Base-by-base conservation (phyloP, 2,329 filamentous ascomycete genomes). In the Diaporthe amygdali region DNA sequence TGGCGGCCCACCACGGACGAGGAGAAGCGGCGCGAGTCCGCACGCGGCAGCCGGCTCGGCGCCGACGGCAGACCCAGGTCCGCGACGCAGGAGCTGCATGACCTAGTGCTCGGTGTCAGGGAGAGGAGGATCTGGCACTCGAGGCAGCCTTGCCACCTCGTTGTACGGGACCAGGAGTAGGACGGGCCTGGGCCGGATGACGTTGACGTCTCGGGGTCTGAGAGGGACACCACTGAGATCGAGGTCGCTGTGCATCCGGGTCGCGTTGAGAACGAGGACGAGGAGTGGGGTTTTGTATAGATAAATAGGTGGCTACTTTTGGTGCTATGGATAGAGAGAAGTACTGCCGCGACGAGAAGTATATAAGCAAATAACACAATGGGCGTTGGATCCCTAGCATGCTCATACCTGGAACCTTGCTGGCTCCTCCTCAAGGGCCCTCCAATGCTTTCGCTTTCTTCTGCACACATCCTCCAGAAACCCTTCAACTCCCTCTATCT, bases 81-180 rank as follows among this genome's bases (percentile, higher is more conserved):
- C 2, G 86, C 89, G 76, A 91, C 88, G 7, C 84, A 89, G 76
- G 85, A 82, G 64, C 85, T 90, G 80, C 82, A 89, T 82, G 89
- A 91, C 76, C 84, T 88, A 2, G 83, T 89, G 73, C 79, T 92
- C 30, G 90, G 89, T 2, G 84, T 85, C 10, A 87, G 85, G 78
- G 88, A 92, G 80, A 85, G 90, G 76, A 83, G 89, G 73, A 88
- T 91, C 41, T 93, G 91, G 90, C 89, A 92, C 80, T 87, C 88
- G 34, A 84, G 90, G 75, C 84, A 87, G 76, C 86, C 88, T 56
- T 91, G 85, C 74, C 77, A 87, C 63, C 78, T 93, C 75, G 81
- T 83, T 72, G 90, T 90, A 27, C 80, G 79, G 70, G 89, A 91
- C 78, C 74, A 77, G 49, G 75, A 75, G 59, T 71, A 72, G 73